phyloP scores from a whole-genome alignment of 371 early-diverging fungal species.

The Mortierella sp. region DNA sequence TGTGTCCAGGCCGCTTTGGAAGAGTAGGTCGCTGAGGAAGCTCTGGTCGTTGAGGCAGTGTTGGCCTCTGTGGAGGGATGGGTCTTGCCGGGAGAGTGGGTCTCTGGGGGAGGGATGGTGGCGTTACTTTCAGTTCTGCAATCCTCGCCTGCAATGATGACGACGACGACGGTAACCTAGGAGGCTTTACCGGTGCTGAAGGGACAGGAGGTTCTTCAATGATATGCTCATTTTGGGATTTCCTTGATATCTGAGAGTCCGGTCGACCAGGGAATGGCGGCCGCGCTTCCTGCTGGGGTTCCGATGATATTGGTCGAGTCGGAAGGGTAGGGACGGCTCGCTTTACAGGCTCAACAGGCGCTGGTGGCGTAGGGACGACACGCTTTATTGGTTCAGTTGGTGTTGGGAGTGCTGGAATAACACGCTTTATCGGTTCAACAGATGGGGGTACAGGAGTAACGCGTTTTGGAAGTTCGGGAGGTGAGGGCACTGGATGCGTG shows the following conservation, averaged over 20 bases:
- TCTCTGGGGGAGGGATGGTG: conserved; percentile 20
- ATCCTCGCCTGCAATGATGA: neutral
- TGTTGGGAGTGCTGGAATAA: neutral
- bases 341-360: neutral
- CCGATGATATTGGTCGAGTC: neutral
- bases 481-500: neutral
- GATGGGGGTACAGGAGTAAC: neutral
- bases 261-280: neutral
- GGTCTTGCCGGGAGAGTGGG: conserved; percentile 25
- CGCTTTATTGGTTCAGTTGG: neutral
- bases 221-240: neutral
- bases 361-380: neutral
- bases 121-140: neutral
- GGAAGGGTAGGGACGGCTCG: neutral
- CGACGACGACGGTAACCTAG: neutral
- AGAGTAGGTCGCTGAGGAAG: conserved; percentile 32
- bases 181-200: conserved; percentile 12
- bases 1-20: conserved; percentile 22
- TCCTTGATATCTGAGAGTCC: neutral
- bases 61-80: conserved; percentile 8
- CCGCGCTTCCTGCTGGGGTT: neutral
- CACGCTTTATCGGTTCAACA: neutral
- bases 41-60: conserved; percentile 7
- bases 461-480: neutral
- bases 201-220: neutral